phyloP scores from a whole-genome alignment of 2,329 filamentous ascomycete genomes.

The Canariomyces notabilis region DNA sequence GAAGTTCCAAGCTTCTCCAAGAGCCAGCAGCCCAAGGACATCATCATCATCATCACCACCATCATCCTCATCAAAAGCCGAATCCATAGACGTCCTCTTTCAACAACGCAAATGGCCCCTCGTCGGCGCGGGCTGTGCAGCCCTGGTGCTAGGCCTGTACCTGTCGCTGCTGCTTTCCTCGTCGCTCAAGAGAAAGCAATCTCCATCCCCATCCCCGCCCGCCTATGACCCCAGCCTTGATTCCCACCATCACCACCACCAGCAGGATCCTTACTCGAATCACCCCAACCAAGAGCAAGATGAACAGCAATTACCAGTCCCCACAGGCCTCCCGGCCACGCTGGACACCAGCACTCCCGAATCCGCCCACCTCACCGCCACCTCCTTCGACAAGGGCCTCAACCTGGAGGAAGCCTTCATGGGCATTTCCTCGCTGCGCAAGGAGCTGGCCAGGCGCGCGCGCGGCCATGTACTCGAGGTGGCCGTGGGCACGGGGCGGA shows the following conservation, averaged over 20 bases:
- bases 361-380: conserved; percentile 38
- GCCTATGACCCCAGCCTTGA: background rate
- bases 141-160: conserved; percentile 45
- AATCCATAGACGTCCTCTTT: conserved; percentile 27
- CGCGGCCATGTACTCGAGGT: conserved; percentile 57
- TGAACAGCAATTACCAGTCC: conserved; percentile 33
- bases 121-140: conserved; percentile 42
- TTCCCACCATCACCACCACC: conserved; percentile 10
- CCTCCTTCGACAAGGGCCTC: conserved; percentile 54
- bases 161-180: conserved; percentile 37
- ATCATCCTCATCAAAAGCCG: conserved; percentile 5
- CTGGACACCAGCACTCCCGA: conserved; percentile 29
- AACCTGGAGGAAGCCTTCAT: conserved; percentile 53
- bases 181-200: conserved; percentile 27
- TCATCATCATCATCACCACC: background rate
- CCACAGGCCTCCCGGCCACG: conserved; percentile 46
- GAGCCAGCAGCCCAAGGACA: background rate
- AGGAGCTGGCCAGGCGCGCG: conserved; percentile 43
- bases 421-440: conserved; percentile 50
- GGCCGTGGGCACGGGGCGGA: conserved; percentile 58
- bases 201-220: conserved; percentile 8
- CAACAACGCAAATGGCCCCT: conserved; percentile 40
- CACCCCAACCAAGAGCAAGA: too few relatives aligned
- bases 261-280: background rate
- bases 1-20: background rate